Evolutionary conservation across 192 early-diverging fungal species (phyloP), one percentile per base, ranked within the genome.

Genomic region (Spinellus fusiger): DNA sequence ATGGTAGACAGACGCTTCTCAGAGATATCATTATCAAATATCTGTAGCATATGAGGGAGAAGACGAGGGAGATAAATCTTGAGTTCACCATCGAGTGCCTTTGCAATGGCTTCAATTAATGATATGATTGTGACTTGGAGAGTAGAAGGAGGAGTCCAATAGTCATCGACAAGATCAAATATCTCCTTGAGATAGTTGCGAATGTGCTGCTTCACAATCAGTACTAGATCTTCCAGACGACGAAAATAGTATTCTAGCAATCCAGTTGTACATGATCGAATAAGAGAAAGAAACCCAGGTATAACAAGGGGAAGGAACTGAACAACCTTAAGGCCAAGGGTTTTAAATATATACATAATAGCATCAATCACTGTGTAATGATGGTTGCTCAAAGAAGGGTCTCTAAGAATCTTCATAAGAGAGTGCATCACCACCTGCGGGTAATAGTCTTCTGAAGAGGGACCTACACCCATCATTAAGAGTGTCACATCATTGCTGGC

Each of bases 201-300:
- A 34, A 96, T 93, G 55, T 96, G 90, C 64, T 93, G 87, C 54
- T 89, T 85, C 15, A 93, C 91, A 59, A 94, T 87, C 22, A 80
- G 66, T 0, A 97, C 93, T 25, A 98, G 73, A 34, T 86, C 74
- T 0, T 87, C 87, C 34, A 98, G 80, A 37, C 92, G 83, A 52
- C 92, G 91, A 64, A 98, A 94, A 68, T 95, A 92, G 50, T 92
- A 96, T 40, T 92, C 92, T 0, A 93, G 84, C 74, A 89, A 89
- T 12, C 79, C 77, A 5, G 81, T 61, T 1, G 89, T 92, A 32
- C 91, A 89, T 0, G 84, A 79, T 26, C 84, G 75, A 90, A 98
- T 95, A 65, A 93, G 87, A n/a, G 73, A 78, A 31, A 96, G 62
- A 48, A 96, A 85, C 0, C 90, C 84, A n/a, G 94, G 94, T 57